These are phyloP conservation scores for Saturnispora diversa DNA, from an alignment of 805 yeast genomes.

Conservation along the genomic window DNA sequence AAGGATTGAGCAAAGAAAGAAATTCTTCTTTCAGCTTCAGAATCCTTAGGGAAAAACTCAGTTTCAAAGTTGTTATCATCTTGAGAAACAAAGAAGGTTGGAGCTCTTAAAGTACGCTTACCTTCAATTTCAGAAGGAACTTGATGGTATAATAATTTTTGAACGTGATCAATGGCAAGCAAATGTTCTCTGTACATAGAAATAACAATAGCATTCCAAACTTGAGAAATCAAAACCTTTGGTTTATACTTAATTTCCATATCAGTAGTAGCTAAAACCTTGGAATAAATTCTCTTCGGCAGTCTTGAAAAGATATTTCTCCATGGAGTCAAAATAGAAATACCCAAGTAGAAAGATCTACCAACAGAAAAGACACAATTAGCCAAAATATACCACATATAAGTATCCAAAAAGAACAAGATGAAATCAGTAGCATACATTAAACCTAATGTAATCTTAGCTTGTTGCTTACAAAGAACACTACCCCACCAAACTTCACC, in stretches of 20 bases:
- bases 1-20: constrained; percentile 98
- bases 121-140: constrained; percentile 98
- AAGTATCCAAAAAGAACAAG: constrained; percentile 96
- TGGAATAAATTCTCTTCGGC: constrained; percentile 98
- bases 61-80: constrained; percentile 93
- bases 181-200: constrained; percentile 99
- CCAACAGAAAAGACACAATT: constrained; percentile 95
- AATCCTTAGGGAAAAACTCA: constrained; percentile 93
- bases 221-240: constrained; percentile 94
- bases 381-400: constrained; percentile 95
- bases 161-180: constrained; percentile 97
- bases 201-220: constrained; percentile 98
- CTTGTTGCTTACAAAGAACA: constrained; percentile 73
- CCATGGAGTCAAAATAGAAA: constrained; percentile 98
- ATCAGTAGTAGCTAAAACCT: constrained; percentile 94
- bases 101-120: constrained; percentile 96
- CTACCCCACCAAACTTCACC: constrained; percentile 90
- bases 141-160: constrained; percentile 93
- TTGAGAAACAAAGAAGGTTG: constrained; percentile 96
- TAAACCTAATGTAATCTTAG: constrained; percentile 81
- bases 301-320: constrained; percentile 95
- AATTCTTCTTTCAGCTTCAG: constrained; percentile 99
- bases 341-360: constrained; percentile 97
- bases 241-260: constrained; percentile 99
- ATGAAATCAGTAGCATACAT: constrained; percentile 90